Evolutionary conservation across 192 early-diverging fungal genomes (phyloP), one percentile per base, ranked within the genome.

Genomic region (Diversispora epigaea): DNA sequence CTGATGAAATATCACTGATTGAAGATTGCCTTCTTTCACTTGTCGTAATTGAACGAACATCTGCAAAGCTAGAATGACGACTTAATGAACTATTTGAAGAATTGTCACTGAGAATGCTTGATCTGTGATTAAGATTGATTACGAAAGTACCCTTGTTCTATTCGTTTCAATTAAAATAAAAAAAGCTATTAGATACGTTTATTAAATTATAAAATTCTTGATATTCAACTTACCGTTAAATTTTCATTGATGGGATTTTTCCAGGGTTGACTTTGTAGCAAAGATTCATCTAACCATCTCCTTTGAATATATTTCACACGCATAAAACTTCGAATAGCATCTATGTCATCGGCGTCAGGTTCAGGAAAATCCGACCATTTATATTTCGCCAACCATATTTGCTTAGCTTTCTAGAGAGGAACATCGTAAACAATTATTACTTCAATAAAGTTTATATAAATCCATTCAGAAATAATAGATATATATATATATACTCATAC

Each of bases 291-390:
- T 10, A 65, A 80, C 77, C 78, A 82, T 44, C 52, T 57, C 62
- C 78, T 82, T 56, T 82, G 77, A 54, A 78, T 78, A 46, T 82
- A 82, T 76, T 82, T 82, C 40, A 78, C 76, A 73, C 78, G 68
- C 79, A 82, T 82, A 44, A 82, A 82, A 21, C 77, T 71, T 19
- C 76, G 62, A 41, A 82, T 45, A 11, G 76, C 63, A 39, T 80
- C 78, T 0, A 80, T 70, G 21, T 82, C 81, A 45, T 80, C 74
- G 6, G 78, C 70, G 21, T 77, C 78, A 17, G 81, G 81, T 46
- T 82, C 78, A 61, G 81, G 81, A 57, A 79, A 82, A 22, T 79
- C 79, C 58, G 73, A 63, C 75, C 69, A 76, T 25, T 71, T 75
- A 77, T 78, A 82, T 72, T 77, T 82, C 66, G 81, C 78, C 40